Evolutionary conservation across 2,329 filamentous ascomycete genomes (phyloP), one percentile per base, ranked within the genome.

Genomic region (Ciborinia camelliae): DNA sequence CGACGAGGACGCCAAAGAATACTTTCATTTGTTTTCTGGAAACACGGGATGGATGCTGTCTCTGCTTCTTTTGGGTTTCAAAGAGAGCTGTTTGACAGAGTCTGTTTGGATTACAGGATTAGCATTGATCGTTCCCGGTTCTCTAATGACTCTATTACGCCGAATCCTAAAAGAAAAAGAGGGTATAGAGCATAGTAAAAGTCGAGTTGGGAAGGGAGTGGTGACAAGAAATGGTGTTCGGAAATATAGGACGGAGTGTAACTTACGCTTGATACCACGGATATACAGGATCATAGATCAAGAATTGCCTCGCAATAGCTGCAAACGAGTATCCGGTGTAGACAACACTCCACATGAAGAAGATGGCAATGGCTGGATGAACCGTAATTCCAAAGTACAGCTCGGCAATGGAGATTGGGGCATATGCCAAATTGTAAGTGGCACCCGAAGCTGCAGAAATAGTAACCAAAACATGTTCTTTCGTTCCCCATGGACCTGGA

Each of bases 331-430:
- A 87, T 14, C 84, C 84, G 0, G 80, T 82, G 76, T 81, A 85
- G 0, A 85, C 82, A 41, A 84, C 84, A 0, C 80, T 77, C 76
- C 81, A 80, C 84, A 87, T 87, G 75, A 87, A 87, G 72, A 85
- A 83, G 39, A 86, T 80, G 0, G 80, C 81, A 8, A 85, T 81
- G 0, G 79, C 82, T 0, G 82, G 79, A 57, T 85, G 77, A 57
- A 87, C 78, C 35, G 73, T 76, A 54, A 81, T 76, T 50, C 79
- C 79, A 71, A 86, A 87, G 75, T 83, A 87, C 4, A 87, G 75
- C 71, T 86, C 82, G 1, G 83, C 80, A 65, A 87, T 79, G 0
- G 81, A 80, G 48, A 86, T 81, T 2, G 82, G 81, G 7, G 79
- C 76, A 68, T 81, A 84, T 1, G 79, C 80, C 47, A 82, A 69